phyloP scores from a whole-genome alignment of 179 eudicot species.

The Heliamphora pulchella region DNA sequence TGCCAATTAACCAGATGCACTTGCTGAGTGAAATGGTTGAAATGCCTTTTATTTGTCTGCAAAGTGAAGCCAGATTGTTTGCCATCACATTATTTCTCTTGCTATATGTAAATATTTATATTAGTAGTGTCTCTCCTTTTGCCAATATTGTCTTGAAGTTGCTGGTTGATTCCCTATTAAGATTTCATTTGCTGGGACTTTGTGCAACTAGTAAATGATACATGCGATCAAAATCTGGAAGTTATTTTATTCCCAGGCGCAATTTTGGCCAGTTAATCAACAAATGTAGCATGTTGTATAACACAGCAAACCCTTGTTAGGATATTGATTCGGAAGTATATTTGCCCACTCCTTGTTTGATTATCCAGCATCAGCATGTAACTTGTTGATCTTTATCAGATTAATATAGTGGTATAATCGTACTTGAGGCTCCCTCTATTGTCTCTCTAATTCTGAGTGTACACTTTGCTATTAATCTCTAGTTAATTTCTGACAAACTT shows the following conservation, averaged over 20 bases:
- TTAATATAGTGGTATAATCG: no score
- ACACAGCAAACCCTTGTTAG: not conserved
- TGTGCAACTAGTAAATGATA: not conserved
- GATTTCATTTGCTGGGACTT: not conserved
- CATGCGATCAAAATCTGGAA: not conserved
- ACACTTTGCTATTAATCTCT: not conserved
- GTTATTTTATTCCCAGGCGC: not conserved
- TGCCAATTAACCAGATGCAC: not conserved
- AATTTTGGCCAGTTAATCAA: not conserved
- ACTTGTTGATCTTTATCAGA: not conserved
- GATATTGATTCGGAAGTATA: not conserved
- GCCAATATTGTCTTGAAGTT: not conserved
- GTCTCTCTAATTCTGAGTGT: not conserved
- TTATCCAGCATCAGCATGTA: not conserved
- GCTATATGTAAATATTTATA: not conserved
- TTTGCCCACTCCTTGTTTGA: not conserved
- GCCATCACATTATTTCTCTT: not conserved
- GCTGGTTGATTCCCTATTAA: not conserved
- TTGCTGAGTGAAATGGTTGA: not conserved
- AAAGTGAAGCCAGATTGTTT: not conserved
- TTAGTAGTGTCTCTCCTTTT: not conserved
- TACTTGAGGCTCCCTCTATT: not conserved
- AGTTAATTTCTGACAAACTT: not conserved
- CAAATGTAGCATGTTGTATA: not conserved
- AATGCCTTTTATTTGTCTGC: slow-evolving; percentile 6